These are phyloP conservation scores for Diaporthe ilicicola DNA, from an alignment of 2,329 filamentous ascomycete species.

Conservation along the genomic window DNA sequence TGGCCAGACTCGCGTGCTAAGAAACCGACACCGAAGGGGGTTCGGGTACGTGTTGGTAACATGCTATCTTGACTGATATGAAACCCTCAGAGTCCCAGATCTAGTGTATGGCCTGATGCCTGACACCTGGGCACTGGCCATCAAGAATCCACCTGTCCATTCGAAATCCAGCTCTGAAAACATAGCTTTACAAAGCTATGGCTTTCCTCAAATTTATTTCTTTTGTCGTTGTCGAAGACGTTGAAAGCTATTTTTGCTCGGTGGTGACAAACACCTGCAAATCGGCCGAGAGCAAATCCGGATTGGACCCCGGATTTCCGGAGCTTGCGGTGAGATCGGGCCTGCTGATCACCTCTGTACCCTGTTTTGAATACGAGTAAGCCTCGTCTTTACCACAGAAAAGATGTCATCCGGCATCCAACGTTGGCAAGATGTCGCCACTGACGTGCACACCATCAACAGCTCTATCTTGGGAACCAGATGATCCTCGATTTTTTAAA, in stretches of 20 bases:
- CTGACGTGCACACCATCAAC: background rate
- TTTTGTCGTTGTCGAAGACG: background rate
- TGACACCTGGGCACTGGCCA: conserved; percentile 17
- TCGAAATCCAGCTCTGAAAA: background rate
- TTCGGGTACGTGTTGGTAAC: conserved; percentile 18
- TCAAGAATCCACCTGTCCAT: background rate
- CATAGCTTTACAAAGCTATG: background rate
- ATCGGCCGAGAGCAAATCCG: conserved; percentile 24
- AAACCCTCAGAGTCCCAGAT: conserved; percentile 30
- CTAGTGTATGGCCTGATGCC: conserved; percentile 26
- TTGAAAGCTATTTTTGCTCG: conserved; percentile 3
- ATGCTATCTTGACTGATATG: conserved; percentile 24
- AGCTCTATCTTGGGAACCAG: background rate
- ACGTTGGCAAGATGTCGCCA: background rate
- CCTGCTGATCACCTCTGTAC: conserved; percentile 22
- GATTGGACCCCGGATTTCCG: conserved; percentile 24
- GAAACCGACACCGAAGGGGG: background rate
- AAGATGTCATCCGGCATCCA: conserved; percentile 24
- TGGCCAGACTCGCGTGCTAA: background rate
- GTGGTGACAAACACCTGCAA: conserved; percentile 16
- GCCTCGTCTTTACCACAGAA: background rate
- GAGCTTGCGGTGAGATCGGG: conserved; percentile 19
- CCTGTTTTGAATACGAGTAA: conserved; percentile 32
- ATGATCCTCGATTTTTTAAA: background rate
- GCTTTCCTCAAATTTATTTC: background rate